Evolutionary conservation across 176 grass and related monocot species (phyloP).

Genomic region (Musa acuminata): DNA sequence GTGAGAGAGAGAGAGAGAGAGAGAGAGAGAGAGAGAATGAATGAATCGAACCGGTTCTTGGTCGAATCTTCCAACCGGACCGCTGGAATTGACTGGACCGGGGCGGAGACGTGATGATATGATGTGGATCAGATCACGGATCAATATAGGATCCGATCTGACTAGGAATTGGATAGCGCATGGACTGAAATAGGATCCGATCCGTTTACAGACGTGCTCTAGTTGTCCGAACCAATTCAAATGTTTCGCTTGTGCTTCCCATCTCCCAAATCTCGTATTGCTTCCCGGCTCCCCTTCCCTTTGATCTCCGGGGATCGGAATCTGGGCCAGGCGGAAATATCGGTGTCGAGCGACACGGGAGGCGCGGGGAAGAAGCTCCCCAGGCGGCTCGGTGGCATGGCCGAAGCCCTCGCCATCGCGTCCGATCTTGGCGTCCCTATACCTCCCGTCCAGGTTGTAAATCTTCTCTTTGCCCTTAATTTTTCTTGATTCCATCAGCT

Average conservation of each 20-base stretch:
- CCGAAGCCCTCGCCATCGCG: constrained; percentile 82
- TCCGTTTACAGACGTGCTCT: too few relatives aligned
- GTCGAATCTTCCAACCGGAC: too few relatives aligned
- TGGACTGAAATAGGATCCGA: too few relatives aligned
- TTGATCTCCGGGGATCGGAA: background rate
- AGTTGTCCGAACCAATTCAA: background rate
- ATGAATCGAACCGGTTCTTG: too few relatives aligned
- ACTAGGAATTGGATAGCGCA: too few relatives aligned
- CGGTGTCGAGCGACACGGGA: constrained; percentile 13
- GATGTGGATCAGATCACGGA: too few relatives aligned
- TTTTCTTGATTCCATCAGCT: background rate
- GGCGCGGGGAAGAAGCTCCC: constrained; percentile 28
- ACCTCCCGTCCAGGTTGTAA: constrained; percentile 51
- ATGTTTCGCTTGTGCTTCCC: background rate
- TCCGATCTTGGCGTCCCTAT: constrained; percentile 80
- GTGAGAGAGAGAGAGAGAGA: too few relatives aligned
- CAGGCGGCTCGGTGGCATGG: constrained; percentile 81
- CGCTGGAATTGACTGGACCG: too few relatives aligned
- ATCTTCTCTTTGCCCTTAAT: background rate
- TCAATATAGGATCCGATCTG: too few relatives aligned
- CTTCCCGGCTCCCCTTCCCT: background rate
- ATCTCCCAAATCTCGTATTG: background rate
- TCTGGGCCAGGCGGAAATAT: background rate
- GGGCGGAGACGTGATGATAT: too few relatives aligned
- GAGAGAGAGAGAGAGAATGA: too few relatives aligned